Evolutionary conservation across 176 grass and related monocot species (phyloP).

Genomic region (Musa beccarii): DNA sequence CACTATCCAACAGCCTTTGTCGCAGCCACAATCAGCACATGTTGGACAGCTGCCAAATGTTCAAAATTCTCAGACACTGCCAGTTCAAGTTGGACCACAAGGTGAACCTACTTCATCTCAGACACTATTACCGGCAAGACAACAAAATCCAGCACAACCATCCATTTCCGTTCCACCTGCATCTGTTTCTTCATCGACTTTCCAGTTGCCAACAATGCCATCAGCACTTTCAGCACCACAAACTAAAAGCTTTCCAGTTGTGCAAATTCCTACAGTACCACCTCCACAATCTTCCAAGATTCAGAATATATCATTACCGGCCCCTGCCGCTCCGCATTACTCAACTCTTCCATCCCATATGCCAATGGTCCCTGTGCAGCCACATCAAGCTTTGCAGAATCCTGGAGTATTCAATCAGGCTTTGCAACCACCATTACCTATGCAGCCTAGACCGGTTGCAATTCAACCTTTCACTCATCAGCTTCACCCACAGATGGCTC

Average conservation of each 20-base stretch:
- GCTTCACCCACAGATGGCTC: conserved; percentile 25
- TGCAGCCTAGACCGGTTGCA: conserved; percentile 57
- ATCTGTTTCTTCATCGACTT: conserved; percentile 37
- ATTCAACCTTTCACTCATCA: conserved; percentile 52
- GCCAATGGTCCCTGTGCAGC: conserved; percentile 33
- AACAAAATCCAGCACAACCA: conserved; percentile 30
- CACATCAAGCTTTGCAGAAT: conserved; percentile 57
- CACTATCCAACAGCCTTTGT: conserved; percentile 28
- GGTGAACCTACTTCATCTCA: conserved; percentile 33
- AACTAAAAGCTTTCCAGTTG: conserved; percentile 34
- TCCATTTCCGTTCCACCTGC: conserved; percentile 35
- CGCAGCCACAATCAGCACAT: conserved; percentile 43
- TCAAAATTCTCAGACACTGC: conserved; percentile 24
- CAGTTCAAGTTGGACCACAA: conserved; percentile 32
- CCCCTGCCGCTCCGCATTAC: conserved; percentile 42
- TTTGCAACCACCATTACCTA: conserved; percentile 65
- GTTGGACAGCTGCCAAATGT: conserved; percentile 24
- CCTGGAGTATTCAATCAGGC: conserved; percentile 70
- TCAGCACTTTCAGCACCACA: conserved; percentile 34
- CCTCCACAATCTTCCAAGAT: conserved; percentile 48
- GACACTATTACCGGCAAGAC: conserved; percentile 30
- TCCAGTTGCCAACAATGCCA: conserved; percentile 26
- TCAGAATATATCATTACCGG: conserved; percentile 39
- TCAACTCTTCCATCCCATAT: conserved; percentile 49
- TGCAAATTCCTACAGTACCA: conserved; percentile 36